These are phyloP conservation scores for Kwoniella botswanensis DNA, from an alignment of 768 basidiomycete species.

Conservation along the genomic window DNA sequence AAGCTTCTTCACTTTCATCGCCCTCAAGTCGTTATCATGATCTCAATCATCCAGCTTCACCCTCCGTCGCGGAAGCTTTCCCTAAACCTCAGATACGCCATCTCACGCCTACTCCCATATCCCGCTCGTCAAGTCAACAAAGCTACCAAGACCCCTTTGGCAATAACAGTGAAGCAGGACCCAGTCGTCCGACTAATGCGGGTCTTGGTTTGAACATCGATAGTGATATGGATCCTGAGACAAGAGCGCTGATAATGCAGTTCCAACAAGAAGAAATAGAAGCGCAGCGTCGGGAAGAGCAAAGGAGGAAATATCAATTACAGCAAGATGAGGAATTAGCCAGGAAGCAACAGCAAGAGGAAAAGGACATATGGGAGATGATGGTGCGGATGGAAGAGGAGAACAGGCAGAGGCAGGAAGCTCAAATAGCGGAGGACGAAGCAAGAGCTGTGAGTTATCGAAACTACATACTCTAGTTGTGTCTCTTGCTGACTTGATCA, in stretches of 20 bases:
- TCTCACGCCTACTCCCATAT: slow-evolving; percentile 4
- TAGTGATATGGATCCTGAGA: slow-evolving; percentile 47
- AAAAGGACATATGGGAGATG: slow-evolving; percentile 55
- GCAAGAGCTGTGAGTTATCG: slow-evolving; percentile 43
- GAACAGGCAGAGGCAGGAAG: slow-evolving; percentile 39
- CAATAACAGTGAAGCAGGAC: slow-evolving; percentile 21
- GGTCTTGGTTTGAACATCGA: slow-evolving; percentile 38
- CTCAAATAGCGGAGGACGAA: slow-evolving; percentile 49
- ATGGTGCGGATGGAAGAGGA: slow-evolving; percentile 44
- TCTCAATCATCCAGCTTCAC: slow-evolving; percentile 11
- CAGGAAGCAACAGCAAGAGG: slow-evolving; percentile 55
- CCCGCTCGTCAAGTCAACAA: slow-evolving; percentile 13
- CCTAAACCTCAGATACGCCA: slow-evolving; percentile 17
- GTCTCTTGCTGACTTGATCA: slow-evolving; percentile 21
- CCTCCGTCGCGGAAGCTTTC: slow-evolving; percentile 14
- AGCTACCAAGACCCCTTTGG: slow-evolving; percentile 11
- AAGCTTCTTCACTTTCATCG: slow-evolving; percentile 21
- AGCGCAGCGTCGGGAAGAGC: slow-evolving; percentile 29
- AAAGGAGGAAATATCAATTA: slow-evolving; percentile 41
- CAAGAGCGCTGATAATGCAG: slow-evolving; percentile 44
- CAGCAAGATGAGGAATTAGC: slow-evolving; percentile 53
- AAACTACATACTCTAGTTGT: not conserved
- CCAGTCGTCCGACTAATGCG: slow-evolving; percentile 25
- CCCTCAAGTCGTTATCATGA: slow-evolving; percentile 24
- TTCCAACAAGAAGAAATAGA: slow-evolving; percentile 54